A percentile compares a stretch with the other conserved stretches of the same genome.
phyloP scores from a whole-genome alignment of 2,329 filamentous ascomycete species.

The Botrytis paeoniae region DNA sequence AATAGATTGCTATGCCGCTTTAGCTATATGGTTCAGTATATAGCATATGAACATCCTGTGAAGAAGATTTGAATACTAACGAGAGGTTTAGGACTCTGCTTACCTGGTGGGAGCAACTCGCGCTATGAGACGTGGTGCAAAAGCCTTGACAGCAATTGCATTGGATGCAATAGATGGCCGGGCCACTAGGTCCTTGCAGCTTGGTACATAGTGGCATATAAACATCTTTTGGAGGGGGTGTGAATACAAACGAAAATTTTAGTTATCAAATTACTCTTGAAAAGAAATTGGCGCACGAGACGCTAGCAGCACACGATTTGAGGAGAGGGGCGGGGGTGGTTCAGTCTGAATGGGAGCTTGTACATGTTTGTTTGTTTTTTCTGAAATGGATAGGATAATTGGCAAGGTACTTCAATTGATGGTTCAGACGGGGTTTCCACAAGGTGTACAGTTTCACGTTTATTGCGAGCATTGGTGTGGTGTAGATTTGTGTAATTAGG shows the following conservation, averaged over 20 bases:
- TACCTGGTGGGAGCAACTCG: not conserved
- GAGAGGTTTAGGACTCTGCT: not conserved
- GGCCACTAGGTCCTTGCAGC: not conserved
- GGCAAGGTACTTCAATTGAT: too few relatives aligned
- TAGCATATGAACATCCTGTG: not conserved
- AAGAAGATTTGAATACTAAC: not conserved
- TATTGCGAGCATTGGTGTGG: not conserved
- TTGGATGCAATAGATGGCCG: not conserved
- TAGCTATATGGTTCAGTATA: not conserved
- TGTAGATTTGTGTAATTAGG: not conserved
- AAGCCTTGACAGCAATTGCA: not conserved
- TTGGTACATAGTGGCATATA: not conserved
- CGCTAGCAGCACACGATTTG: not conserved
- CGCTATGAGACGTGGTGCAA: not conserved
- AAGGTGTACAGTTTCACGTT: not conserved
- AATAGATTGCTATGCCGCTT: fast-evolving
- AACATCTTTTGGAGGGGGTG: fast-evolving
- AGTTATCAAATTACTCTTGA: not conserved
- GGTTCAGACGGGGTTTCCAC: not conserved
- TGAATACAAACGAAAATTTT: not conserved
- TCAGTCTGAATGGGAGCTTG: not conserved
- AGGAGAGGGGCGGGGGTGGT: not conserved
- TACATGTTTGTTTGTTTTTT: not conserved
- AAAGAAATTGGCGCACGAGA: not conserved
- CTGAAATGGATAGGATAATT: not conserved